Evolutionary conservation across 768 basidiomycete genomes (phyloP).

Genomic region (Tylopilus sp.): DNA sequence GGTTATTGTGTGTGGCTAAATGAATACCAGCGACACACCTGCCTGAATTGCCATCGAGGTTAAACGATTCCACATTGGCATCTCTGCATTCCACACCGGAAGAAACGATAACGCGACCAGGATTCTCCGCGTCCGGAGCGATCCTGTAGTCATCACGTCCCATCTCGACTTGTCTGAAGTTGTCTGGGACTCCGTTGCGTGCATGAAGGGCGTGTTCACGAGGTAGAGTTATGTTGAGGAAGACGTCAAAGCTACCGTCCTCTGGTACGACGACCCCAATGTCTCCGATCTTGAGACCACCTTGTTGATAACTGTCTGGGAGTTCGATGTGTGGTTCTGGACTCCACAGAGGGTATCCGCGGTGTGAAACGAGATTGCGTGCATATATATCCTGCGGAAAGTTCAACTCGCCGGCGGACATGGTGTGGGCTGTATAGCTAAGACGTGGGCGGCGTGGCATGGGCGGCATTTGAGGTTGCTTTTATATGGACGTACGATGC

Average conservation of each 20-base stretch:
- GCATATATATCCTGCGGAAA: no score
- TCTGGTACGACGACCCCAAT: not conserved
- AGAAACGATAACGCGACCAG: not conserved
- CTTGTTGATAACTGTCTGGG: no score
- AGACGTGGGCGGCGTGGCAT: no score
- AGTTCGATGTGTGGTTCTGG: no score
- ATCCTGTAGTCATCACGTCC: not conserved
- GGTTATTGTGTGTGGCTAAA: not conserved
- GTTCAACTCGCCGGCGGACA: no score
- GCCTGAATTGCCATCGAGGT: not conserved
- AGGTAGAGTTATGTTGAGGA: not conserved
- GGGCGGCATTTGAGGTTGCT: no score
- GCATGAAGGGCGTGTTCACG: not conserved
- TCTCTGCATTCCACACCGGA: not conserved
- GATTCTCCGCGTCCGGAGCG: not conserved
- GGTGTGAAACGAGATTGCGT: no score
- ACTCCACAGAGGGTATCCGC: no score
- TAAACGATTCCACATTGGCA: not conserved
- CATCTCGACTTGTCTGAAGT: not conserved
- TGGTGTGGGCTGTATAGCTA: no score
- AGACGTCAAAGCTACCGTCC: not conserved
- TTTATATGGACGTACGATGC: no score
- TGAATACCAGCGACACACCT: not conserved
- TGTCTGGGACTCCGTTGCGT: not conserved
- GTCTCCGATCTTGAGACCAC: not conserved